Base-by-base conservation (phyloP, 495 filamentous ascomycete genomes). In the Friedmanniomyces simplex region DNA sequence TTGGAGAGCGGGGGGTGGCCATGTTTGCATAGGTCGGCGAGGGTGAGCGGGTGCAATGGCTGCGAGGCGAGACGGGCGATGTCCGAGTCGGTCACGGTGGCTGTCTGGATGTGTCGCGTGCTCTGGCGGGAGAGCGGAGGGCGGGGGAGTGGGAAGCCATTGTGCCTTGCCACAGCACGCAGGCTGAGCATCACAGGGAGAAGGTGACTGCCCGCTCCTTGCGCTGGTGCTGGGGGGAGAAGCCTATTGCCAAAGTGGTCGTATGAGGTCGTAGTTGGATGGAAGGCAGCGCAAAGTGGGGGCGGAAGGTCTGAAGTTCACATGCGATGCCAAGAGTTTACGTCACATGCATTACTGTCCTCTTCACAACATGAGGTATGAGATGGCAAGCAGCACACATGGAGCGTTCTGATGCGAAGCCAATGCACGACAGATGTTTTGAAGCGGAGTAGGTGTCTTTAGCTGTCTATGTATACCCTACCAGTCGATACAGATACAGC, bases 1-100 rank as follows among this genome's bases (percentile, higher is more conserved):
- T 82, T 79, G 1, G 86, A 85, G 52, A 98, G 80, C 0, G 93
- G 93, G 34, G 93, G 91, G 5, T 88, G 88, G 45, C 93, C 93
- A 72, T 94, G 86, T 89, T 84, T 91, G 59, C 96, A 82, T 28
- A 98, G 74, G 69, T 97, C 91, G 46, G 86, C 83, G 18, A 98
- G 77, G 21, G 86, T 91, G 67, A 98, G 75, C 11, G 82, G 79
- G 61, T 91, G 88, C 41, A 94, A 76, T 28, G 85, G 84, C 67
- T 84, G 83, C 36, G 82, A 81, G 41, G 91, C 88, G 37, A 96
- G 79, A 43, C 76, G 77, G 32, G 86, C 78, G 56, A 96, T 85
- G 64, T 90, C 83, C 61, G 89, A 83, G 66, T 87, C 78, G 16
- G 77, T 77, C 20, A 79, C 77, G 2, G 59, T 63, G 4, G 42